Conservation (phyloP, 345 rosid genomes). For the Orychophragmus violaceus region DNA sequence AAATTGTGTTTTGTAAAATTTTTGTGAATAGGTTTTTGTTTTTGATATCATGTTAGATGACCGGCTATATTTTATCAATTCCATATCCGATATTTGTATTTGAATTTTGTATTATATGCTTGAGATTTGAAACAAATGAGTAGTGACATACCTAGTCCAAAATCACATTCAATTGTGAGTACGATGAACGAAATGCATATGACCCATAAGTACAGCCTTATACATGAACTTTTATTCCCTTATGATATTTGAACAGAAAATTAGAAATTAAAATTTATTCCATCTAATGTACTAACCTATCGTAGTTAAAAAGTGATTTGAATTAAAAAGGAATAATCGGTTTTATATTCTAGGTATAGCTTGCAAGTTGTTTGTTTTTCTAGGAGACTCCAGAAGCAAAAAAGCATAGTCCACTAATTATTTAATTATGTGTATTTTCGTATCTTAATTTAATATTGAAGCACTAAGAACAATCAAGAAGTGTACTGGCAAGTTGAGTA, state of each 20-base stretch:
- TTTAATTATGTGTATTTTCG: not conserved
- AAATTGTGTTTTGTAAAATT: too few species aligned
- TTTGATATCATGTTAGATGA: too few species aligned
- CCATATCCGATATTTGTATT: too few species aligned
- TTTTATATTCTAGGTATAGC: constrained; percentile 24
- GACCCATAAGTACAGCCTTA: constrained; percentile 1
- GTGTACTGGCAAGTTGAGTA: constrained; percentile 26
- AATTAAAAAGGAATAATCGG: not conserved
- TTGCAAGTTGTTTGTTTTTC: constrained; percentile 27
- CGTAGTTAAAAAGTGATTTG: not conserved
- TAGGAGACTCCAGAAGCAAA: constrained; percentile 27
- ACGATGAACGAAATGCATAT: not conserved
- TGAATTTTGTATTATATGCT: too few species aligned
- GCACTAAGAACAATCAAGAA: constrained; percentile 34
- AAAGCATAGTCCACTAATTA: constrained; percentile 27
- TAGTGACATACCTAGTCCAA: not conserved
- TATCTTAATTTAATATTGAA: constrained; percentile 9
- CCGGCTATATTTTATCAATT: too few species aligned
- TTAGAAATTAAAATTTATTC: not conserved
- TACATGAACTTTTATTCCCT: not conserved
- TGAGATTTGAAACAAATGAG: not conserved
- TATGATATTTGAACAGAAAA: not conserved
- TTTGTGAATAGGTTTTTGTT: too few species aligned
- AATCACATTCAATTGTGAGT: not conserved
- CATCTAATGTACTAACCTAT: not conserved